Evolutionary conservation across 2,329 filamentous ascomycete species (phyloP).

Genomic region (Mollisia scopiformis): DNA sequence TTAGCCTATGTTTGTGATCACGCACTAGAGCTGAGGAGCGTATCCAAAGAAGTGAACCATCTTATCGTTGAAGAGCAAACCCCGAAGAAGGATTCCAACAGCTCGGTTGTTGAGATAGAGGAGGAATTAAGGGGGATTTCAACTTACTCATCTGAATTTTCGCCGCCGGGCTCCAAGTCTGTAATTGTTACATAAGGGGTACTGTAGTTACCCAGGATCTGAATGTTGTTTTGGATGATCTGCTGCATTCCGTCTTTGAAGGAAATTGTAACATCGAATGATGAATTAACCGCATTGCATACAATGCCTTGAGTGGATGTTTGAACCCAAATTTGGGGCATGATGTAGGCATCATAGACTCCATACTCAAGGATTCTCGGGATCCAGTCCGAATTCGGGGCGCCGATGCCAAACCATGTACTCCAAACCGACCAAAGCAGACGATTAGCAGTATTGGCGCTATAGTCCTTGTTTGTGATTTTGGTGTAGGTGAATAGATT

Average conservation of each 20-base stretch:
- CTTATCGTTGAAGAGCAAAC: too few relatives aligned
- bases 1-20: too few relatives aligned
- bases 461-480: background rate
- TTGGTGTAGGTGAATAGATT: background rate
- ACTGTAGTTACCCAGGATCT: background rate
- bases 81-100: too few relatives aligned
- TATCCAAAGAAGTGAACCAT: too few relatives aligned
- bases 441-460: background rate
- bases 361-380: background rate
- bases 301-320: conserved; percentile 14
- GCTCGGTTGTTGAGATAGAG: too few relatives aligned
- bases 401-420: background rate
- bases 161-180: too few relatives aligned
- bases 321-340: conserved; percentile 9
- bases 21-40: too few relatives aligned
- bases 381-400: background rate
- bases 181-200: background rate
- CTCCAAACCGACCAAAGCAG: background rate
- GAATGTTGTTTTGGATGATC: background rate
- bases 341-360: background rate
- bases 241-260: conserved; percentile 8
- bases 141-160: too few relatives aligned
- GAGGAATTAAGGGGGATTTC: too few relatives aligned
- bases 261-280: conserved; percentile 20
- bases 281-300: conserved; percentile 19